phyloP scores from a whole-genome alignment of 2,329 filamentous ascomycete species.

The Botrytis medusae region DNA sequence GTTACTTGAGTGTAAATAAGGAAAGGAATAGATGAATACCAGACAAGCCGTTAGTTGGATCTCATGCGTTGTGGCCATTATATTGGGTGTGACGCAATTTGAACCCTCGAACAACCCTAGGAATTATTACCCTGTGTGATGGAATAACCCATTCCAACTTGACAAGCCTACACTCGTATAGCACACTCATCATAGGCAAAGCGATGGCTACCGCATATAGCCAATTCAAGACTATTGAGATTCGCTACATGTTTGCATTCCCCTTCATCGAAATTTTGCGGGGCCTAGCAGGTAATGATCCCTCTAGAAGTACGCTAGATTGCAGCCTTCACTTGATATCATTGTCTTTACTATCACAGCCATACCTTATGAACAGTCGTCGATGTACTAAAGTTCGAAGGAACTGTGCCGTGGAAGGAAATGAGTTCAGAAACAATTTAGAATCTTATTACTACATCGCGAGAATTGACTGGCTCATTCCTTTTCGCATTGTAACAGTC shows the following conservation, averaged over 20 bases:
- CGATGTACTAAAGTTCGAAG: not conserved
- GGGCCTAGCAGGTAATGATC: not conserved
- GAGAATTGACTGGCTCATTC: not conserved
- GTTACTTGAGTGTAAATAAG: conserved; percentile 37
- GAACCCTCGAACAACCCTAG: not conserved
- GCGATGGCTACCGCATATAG: not conserved
- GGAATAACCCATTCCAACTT: not conserved
- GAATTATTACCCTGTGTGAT: not conserved
- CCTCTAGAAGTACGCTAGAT: not conserved
- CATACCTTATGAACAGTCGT: not conserved
- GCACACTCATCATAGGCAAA: not conserved
- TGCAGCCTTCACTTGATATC: not conserved
- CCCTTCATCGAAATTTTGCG: not conserved
- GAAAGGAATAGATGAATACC: conserved; percentile 28
- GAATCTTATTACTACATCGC: not conserved
- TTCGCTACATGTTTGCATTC: not conserved
- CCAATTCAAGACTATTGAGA: not conserved
- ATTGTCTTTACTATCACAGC: not conserved
- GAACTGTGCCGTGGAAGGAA: not conserved
- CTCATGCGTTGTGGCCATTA: not conserved
- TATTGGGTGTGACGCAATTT: conserved; percentile 11
- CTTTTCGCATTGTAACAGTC: conserved; percentile 13
- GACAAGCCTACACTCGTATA: not conserved
- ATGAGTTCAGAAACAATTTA: not conserved
- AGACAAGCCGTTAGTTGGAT: conserved; percentile 17